Evolutionary conservation across 257 asterid species (phyloP).

Genomic region (Plantago ovata): DNA sequence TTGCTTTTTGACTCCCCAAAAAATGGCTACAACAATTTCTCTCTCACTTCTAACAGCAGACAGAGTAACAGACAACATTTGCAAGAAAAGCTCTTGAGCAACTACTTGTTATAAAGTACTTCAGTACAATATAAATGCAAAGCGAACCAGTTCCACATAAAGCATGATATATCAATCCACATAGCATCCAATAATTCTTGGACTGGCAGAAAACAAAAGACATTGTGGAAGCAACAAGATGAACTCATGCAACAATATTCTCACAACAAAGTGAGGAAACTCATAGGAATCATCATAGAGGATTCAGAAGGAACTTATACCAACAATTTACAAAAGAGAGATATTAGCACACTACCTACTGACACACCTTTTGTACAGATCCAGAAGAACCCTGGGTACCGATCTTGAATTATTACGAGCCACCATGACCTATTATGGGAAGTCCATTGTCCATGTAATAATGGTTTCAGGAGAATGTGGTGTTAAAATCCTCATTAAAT

Average conservation of each 20-base stretch:
- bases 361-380: conserved; percentile 74
- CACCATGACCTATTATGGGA: conserved; percentile 37
- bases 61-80: no score
- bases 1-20: background rate
- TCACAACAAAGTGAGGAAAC: no score
- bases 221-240: background rate
- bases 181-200: background rate
- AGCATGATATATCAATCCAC: background rate
- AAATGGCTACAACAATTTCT: background rate
- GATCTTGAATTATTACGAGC: conserved; percentile 31
- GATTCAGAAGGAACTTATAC: conserved; percentile 1
- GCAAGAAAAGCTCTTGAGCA: no score
- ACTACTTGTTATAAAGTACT: no score
- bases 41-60: background rate
- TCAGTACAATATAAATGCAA: no score
- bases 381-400: conserved; percentile 60
- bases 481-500: conserved; percentile 1
- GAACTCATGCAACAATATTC: background rate
- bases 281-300: background rate
- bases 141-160: background rate
- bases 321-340: conserved; percentile 11
- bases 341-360: conserved; percentile 13
- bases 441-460: conserved; percentile 3
- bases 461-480: background rate
- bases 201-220: background rate